Evolutionary conservation across 345 rosid genomes (phyloP), one percentile per base, ranked within the genome.

Genomic region (Aegle marmelos): DNA sequence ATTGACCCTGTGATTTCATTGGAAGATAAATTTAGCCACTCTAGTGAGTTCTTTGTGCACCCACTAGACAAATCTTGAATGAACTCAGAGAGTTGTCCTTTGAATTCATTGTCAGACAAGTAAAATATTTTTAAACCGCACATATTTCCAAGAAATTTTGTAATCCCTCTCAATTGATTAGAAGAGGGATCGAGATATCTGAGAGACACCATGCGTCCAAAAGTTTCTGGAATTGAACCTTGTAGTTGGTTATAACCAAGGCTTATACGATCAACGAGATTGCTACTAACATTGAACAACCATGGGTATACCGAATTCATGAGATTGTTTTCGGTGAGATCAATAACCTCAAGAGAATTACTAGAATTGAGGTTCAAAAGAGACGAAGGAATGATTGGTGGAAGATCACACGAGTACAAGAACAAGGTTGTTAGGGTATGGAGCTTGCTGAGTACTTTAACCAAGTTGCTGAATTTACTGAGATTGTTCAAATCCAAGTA

Each of bases 1-100:
- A 81, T 24, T 0, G 72, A 66, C 4, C 86, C 85, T 57, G 2
- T 30, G 8, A 86, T 45, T 4, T 59, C n/a, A 39, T 81, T 81
- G 6, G 0, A 4, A 13, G 4, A 30, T 66, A 80, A 39, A 2
- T 6, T 4, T 70, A 80, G 68, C 7, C 41, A 11, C 76, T 85
- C 67, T 58, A 82, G 6, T 4, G 54, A 48, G 1, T 79, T 57
- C 2, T 50, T 13, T 57, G 67, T 53, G 0, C 72, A 39, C 24
- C 83, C 78, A 9, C 78, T 73, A 31, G 48, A 75, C 14, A 37
- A 45, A 27, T 58, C 30, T 58, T 16, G 70, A 31, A 63, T 79
- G 24, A 9, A 5, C 7, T 13, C 60, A 11, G 60, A 22, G 37
- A 79, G 61, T 2, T 30, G 14, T 1, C 58, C 57, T 3, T 13